Base-by-base conservation (phyloP, 495 filamentous ascomycete species). In the Neurospora sp. region DNA sequence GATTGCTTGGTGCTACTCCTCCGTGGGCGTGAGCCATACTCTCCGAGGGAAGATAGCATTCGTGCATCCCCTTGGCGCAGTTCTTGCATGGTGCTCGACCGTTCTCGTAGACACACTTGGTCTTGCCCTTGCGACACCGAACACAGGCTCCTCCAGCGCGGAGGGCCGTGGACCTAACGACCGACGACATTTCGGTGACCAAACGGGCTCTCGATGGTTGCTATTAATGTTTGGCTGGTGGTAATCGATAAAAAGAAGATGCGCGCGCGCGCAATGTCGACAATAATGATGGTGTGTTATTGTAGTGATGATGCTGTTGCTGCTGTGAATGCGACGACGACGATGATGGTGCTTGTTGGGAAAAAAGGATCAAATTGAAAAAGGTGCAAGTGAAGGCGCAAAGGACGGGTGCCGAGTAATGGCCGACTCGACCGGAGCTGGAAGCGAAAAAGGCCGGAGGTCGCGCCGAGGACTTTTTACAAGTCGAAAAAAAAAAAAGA, bases 111-210 rank as follows among this genome's bases (percentile, higher is more conserved):
- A 87, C 84, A 69, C 85, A 87, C 53, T 86, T 86, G 20, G 85
- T 87, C 75, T 87, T 87, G 80, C 85, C 85, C 76, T 86, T 87
- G 73, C 85, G 85, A 79, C 85, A 87, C 77, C 85, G 83, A 72
- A 86, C 84, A 73, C 85, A 87, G 66, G 85, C 85, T 75, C 85
- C 85, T 79, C 85, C 85, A 76, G 85, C 85, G 68, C 85, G 79
- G 72, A 86, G 84, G 77, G 85, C 85, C 53, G 84, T 87, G 72
- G 83, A 81, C 76, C 85, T 81, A 70, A 83, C 84, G 69, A 84
- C 77, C 73, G 85, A 82, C 44, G 84, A 75, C 83, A 85, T 84
- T 74, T 61, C 66, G 46, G 31, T 38, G 42, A 3, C 18, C 69
- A 70, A 40, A 18, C 61, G 69, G 22, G 69, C 7, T 16, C 27